phyloP scores from a whole-genome alignment of 108 stramenopile genomes.

The Bacterosira constricta region DNA sequence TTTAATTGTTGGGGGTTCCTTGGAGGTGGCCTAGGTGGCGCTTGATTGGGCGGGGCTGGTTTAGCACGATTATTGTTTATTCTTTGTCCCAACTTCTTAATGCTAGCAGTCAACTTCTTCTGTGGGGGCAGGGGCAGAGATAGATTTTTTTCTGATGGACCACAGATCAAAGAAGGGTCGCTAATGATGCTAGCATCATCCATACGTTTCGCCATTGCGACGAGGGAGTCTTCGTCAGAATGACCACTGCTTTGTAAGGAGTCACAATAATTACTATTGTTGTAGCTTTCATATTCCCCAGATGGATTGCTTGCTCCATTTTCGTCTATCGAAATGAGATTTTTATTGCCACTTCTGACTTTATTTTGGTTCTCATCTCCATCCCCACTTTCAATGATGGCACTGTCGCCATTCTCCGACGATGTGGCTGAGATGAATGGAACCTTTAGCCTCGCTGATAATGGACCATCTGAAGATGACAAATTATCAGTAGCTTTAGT shows the following conservation, averaged over 20 bases:
- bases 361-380: background rate
- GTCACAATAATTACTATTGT: no score
- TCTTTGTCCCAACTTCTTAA: background rate
- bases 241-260: no score
- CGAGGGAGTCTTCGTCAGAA: conserved; percentile 29
- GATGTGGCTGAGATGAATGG: background rate
- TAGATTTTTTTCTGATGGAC: background rate
- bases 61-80: background rate
- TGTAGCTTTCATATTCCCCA: conserved; percentile 5
- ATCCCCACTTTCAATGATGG: background rate
- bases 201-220: conserved; percentile 43
- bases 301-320: background rate
- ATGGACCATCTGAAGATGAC: background rate
- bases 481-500: background rate
- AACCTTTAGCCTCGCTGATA: background rate
- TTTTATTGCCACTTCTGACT: no score
- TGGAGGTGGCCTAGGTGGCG: background rate
- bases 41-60: background rate
- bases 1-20: no score
- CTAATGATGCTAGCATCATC: conserved; percentile 37
- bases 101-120: background rate
- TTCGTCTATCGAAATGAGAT: no score
- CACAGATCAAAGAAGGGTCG: no score
- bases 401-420: background rate
- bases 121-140: background rate